Evolutionary conservation across 1,284 basidiomycete genomes (phyloP), one percentile per base, ranked within the genome.

Genomic region (Irpex sp.): DNA sequence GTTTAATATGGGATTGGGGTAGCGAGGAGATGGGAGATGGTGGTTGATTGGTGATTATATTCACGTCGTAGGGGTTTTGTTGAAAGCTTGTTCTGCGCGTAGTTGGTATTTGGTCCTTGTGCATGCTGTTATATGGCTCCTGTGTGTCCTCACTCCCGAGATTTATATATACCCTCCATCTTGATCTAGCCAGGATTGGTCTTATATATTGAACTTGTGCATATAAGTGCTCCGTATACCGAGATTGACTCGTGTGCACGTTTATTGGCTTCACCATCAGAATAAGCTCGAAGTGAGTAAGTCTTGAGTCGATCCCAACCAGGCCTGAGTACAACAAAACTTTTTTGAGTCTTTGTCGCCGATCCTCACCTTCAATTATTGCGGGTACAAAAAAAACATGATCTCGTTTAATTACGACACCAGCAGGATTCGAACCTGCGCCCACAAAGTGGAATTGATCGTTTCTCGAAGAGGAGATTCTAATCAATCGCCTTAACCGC

Each of bases 401-500:
- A n/a, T n/a, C n/a, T n/a, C n/a, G n/a, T n/a, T n/a, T n/a, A n/a
- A n/a, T n/a, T 8, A 43, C 60, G 60, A 61, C 60, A 35, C 60
- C 60, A 61, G 60, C 60, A 61, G 60, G 60, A 61, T 43, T 61
- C 39, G 60, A 61, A 61, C 60, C 60, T 61, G 60, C 60, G 60
- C 60, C 60, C 60, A 21, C 36, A 61, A 61, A 61, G 36, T 21
- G 60, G 60, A 61, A 57, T 55, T 61, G 60, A 61, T 61, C n/a
- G 37, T 17, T 55, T 11, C 26, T 33, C 26, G 5, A 55, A 33
- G 9, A 59, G 55, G 59, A 50, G 63, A 63, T 82, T 83, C 81
- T 80, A 82, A 83, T 82, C 80, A 82, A 78, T 81, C 81, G 80
- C 80, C 80, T 79, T 81, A 81, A 81, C 81, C 81, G 82, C 80